These are phyloP conservation scores for Cornus kousa DNA, from an alignment of 148 eudicot genomes.

Conservation along the genomic window DNA sequence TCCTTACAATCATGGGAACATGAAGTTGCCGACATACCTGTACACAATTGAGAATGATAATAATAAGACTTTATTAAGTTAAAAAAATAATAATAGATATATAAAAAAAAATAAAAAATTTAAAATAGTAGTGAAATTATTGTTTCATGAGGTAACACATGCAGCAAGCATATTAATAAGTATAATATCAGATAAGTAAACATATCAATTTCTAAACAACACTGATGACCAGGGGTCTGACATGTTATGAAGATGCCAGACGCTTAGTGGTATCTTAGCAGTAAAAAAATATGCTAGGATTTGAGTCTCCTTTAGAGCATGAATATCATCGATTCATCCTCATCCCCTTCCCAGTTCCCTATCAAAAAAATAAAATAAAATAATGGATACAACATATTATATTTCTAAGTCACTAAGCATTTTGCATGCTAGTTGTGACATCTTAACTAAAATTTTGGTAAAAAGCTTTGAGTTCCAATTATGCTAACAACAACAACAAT, in stretches of 20 bases:
- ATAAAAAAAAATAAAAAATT: no score
- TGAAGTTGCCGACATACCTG: conserved; percentile 20
- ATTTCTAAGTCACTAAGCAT: background rate
- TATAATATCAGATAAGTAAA: background rate
- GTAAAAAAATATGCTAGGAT: background rate
- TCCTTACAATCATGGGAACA: conserved; percentile 18
- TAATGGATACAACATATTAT: background rate
- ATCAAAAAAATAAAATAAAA: background rate
- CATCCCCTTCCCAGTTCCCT: background rate
- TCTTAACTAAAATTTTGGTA: background rate
- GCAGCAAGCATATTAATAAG: no score
- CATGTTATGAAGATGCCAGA: background rate
- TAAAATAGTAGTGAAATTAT: background rate
- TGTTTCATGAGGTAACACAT: background rate
- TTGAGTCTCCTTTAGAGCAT: background rate
- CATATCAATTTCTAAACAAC: background rate
- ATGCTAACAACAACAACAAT: no score
- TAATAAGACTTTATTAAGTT: background rate
- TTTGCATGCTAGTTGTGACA: background rate
- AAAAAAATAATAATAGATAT: background rate
- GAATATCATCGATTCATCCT: background rate
- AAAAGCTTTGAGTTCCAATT: no score
- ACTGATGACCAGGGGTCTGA: background rate
- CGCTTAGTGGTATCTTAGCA: background rate
- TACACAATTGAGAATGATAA: background rate